Evolutionary conservation across 208 protist species (phyloP), one percentile per base, ranked within the genome.

Genomic region (Wallacemonas rigidus): DNA sequence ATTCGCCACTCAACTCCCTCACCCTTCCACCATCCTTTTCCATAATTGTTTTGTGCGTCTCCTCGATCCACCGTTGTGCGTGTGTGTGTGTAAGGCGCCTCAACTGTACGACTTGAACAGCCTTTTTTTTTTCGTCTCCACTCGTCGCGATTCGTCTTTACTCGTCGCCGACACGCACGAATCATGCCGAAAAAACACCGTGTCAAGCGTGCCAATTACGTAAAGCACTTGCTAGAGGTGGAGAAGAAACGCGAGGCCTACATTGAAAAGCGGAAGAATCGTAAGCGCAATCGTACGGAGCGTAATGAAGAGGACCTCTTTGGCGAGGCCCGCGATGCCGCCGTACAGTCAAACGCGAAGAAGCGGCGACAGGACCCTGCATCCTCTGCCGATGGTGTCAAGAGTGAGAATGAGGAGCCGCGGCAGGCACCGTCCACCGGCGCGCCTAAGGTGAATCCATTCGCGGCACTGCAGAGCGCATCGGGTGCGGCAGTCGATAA

Each of bases 131-230:
- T 26, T 0, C 26, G 26, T 26, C 0, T 26, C 26, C 26, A 26
- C 26, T 26, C 26, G 26, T 26, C 26, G 0, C 26, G 0, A 26
- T 26, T 26, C 26, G 26, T 26, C 26, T 26, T 26, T 0, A 26
- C 26, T 26, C 26, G 26, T 26, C 26, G 26, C 26, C 26, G 26
- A 26, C 26, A 26, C 26, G 26, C 26, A 26, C 26, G 26, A 26
- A 26, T 26, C 26, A 96, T 96, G 91, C 76, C 91, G 8, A 96
- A 96, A 78, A 96, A 96, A 56, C 91, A 96, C 68, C 91, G 91
- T 57, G 88, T 93, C 2, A 96, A 96, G 80, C 82, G 91, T 2
- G 81, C 90, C 57, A 92, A 91, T 53, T 93, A 96, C 50, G 88
- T 96, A 12, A 76, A 90, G 6, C 81, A 94, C 71, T 83, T 96